Evolutionary conservation across 306 rosid genomes (phyloP).

Genomic region (Fragaria vesca): DNA sequence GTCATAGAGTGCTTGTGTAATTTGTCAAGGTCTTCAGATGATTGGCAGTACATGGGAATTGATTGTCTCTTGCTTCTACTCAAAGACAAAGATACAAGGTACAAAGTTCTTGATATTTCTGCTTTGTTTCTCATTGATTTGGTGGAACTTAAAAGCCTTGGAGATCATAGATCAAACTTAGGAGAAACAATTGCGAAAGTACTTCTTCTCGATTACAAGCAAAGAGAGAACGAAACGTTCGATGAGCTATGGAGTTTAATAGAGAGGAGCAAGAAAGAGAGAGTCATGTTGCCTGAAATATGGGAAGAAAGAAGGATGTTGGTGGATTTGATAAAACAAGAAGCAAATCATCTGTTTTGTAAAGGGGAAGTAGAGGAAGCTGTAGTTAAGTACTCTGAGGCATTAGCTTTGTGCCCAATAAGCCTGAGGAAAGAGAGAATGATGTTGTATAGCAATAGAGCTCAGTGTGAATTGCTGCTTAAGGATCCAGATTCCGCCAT

Average conservation of each 20-base stretch:
- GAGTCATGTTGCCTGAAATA: conserved; percentile 25
- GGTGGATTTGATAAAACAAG: conserved; percentile 39
- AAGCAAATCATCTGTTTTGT: conserved; percentile 50
- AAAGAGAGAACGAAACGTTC: conserved; percentile 19
- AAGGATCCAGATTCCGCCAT: conserved; percentile 47
- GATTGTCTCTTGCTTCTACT: conserved; percentile 76
- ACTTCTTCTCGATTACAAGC: conserved; percentile 36
- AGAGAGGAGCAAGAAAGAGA: conserved; percentile 39
- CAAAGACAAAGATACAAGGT: conserved; percentile 61
- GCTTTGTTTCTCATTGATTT: conserved; percentile 50
- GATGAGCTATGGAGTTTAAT: conserved; percentile 38
- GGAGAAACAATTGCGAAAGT: conserved; percentile 50
- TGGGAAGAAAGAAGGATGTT: conserved; percentile 41
- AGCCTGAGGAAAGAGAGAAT: conserved; percentile 53
- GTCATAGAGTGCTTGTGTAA: conserved; percentile 48
- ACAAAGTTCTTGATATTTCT: conserved; percentile 48
- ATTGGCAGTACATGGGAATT: conserved; percentile 84
- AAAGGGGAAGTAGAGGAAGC: conserved; percentile 60
- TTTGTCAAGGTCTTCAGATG: conserved; percentile 76
- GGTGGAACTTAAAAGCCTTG: conserved; percentile 54
- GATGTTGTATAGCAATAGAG: conserved; percentile 59
- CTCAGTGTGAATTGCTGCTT: conserved; percentile 55
- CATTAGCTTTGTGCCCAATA: conserved; percentile 51
- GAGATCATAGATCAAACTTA: conserved; percentile 45
- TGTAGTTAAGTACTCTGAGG: conserved; percentile 46